A percentile compares a stretch with the other conserved stretches of the same genome.
Evolutionary conservation across 352 stramenopile species (phyloP).

Genomic region (Paralagenidium karlingii): DNA sequence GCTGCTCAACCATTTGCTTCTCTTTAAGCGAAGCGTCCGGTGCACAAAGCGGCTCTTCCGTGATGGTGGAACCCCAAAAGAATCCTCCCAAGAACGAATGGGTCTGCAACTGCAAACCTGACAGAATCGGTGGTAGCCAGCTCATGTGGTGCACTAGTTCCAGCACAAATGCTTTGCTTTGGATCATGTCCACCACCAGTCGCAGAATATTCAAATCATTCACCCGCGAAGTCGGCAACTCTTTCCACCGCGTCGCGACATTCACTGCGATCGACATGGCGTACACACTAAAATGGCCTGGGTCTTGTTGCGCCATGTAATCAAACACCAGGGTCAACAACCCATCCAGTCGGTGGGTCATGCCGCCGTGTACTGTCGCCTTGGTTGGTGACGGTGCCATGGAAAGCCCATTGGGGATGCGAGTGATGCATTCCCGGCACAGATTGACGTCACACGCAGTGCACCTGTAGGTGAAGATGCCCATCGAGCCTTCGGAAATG

Average conservation of each 20-base stretch:
- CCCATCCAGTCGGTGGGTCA: slow-evolving; percentile 6
- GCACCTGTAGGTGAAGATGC: slow-evolving; percentile 26
- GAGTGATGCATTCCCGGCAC: slow-evolving; percentile 45
- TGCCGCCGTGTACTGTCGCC: not conserved
- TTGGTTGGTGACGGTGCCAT: not conserved
- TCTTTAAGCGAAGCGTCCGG: no score
- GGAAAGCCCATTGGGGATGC: slow-evolving; percentile 45
- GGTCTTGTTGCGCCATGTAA: slow-evolving; percentile 6
- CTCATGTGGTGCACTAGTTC: slow-evolving; percentile 11
- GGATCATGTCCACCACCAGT: slow-evolving; percentile 33
- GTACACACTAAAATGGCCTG: slow-evolving; percentile 5
- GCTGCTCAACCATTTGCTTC: no score
- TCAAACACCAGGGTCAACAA: slow-evolving; percentile 27
- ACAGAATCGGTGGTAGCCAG: slow-evolving; percentile 36
- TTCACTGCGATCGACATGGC: slow-evolving; percentile 27
- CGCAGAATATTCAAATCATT: slow-evolving; percentile 17
- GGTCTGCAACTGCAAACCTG: slow-evolving; percentile 13
- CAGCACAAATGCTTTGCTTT: slow-evolving; percentile 17
- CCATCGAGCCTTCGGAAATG: slow-evolving; percentile 5
- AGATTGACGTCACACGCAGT: slow-evolving; percentile 38
- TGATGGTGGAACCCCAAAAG: slow-evolving; percentile 51
- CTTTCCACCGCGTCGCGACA: slow-evolving; percentile 26
- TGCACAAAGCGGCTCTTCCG: slow-evolving; percentile 36
- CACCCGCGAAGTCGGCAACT: slow-evolving; percentile 41
- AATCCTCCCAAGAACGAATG: slow-evolving; percentile 44